Conservation (phyloP, 768 basidiomycete genomes). For the Lactarius vividus region DNA sequence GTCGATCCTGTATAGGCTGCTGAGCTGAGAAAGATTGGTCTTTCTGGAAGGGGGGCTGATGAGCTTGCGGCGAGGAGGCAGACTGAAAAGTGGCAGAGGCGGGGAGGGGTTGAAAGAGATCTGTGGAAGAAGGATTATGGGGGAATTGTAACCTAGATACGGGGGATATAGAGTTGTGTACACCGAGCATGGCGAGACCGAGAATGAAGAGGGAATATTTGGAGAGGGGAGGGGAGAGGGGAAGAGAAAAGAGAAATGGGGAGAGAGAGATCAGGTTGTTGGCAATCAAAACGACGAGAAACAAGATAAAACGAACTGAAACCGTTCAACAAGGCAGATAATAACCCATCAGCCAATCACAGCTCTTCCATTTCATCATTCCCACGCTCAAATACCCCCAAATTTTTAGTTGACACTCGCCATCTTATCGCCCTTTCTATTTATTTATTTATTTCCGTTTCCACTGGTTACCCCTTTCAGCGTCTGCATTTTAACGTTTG, state of each 20-base stretch:
- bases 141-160: constrained; percentile 26
- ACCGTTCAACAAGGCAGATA: background rate
- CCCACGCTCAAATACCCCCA: constrained; percentile 17
- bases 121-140: constrained; percentile 23
- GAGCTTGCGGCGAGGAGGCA: constrained; percentile 21
- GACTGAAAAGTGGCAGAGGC: constrained; percentile 23
- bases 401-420: background rate
- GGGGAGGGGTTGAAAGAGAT: constrained; percentile 25
- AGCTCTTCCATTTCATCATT: constrained; percentile 8
- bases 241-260: constrained; percentile 4
- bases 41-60: constrained; percentile 12
- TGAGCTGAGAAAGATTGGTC: constrained; percentile 21
- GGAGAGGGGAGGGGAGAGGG: background rate
- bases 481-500: constrained; percentile 20
- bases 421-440: constrained; percentile 14
- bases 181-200: constrained; percentile 20
- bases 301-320: constrained; percentile 12
- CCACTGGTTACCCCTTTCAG: constrained; percentile 21
- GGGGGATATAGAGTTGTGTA: constrained; percentile 25
- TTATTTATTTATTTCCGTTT: constrained; percentile 1
- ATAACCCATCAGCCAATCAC: constrained; percentile 25
- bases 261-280: constrained; percentile 16
- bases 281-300: constrained; percentile 25
- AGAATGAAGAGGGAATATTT: constrained; percentile 3
- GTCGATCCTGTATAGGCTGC: constrained; percentile 23